phyloP scores from a whole-genome alignment of 768 basidiomycete species.

The Gautieria morchelliformis region DNA sequence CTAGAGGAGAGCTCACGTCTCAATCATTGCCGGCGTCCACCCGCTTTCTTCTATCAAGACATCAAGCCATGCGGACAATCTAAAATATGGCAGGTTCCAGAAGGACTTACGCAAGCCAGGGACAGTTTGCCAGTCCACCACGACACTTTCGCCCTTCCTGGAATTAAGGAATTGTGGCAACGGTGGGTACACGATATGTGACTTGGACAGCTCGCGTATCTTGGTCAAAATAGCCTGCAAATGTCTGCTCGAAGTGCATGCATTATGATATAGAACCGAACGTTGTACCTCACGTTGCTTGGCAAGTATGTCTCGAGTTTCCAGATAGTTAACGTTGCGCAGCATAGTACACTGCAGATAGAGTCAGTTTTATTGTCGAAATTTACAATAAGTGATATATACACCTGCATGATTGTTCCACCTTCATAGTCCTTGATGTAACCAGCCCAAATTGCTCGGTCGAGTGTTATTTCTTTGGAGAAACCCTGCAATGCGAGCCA shows the following conservation, averaged over 20 bases:
- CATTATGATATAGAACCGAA: not conserved
- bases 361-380: not conserved
- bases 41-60: slow-evolving; percentile 65
- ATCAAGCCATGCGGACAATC: not conserved
- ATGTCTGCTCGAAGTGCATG: not conserved
- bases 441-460: slow-evolving; percentile 88
- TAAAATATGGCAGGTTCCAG: slow-evolving; percentile 1
- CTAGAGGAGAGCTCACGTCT: slow-evolving; percentile 39
- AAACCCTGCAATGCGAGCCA: slow-evolving; percentile 45
- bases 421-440: slow-evolving; percentile 99
- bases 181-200: slow-evolving; percentile 80
- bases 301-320: slow-evolving; percentile 64
- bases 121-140: slow-evolving; percentile 65
- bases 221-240: slow-evolving; percentile 69
- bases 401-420: slow-evolving; percentile 89
- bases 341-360: slow-evolving; percentile 68
- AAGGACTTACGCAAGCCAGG: slow-evolving; percentile 70
- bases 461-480: slow-evolving; percentile 92
- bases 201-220: slow-evolving; percentile 77
- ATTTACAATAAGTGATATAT: not conserved
- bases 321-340: slow-evolving; percentile 82
- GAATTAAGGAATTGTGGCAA: slow-evolving; percentile 65
- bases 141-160: slow-evolving; percentile 35
- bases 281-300: slow-evolving; percentile 62
- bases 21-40: slow-evolving; percentile 80